Evolutionary conservation across 2,329 filamentous ascomycete species (phyloP), one percentile per base, ranked within the genome.

Genomic region (Penicillium sp.): DNA sequence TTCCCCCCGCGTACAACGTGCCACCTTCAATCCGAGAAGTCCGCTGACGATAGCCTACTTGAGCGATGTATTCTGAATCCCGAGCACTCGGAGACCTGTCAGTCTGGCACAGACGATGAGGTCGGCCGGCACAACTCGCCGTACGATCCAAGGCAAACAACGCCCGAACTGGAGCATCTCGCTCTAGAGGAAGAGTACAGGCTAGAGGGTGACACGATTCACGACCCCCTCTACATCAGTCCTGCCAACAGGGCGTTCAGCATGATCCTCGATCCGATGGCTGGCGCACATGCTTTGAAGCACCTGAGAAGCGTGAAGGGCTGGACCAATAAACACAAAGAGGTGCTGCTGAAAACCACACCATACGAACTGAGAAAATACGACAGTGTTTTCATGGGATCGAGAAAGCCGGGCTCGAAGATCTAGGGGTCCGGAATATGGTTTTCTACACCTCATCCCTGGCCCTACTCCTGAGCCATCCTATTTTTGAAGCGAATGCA

Each of bases 61-160:
- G 64, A 66, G 36, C 50, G 64, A 22, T 54, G 59, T 22, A 54
- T 55, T 14, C 59, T 67, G 14, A 57, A 58, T 29, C 62, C 63
- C 0, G 57, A 60, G 27, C 51, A 58, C 18, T 39, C 48, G 4
- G 67, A 68, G 18, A 67, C 57, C 7, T 63, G 62, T 24, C 58
- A 65, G 43, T 61, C 58, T 9, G 67, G 67, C n/a, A 61, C 65
- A 10, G 67, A 69, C 32, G 65, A 67, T 22, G 66, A 64, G 47
- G 64, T 67, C 8, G 66, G 57, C 1, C 55, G 54, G 3, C 65
- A 69, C 55, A 59, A 58, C 21, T 63, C 61, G 4, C 66, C 67
- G 11, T 69, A 66, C 43, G 66, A 68, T 29, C 66, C 65, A 4
- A 49, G 55, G 9, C 61, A 49, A 38, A 67, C 66, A 16, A 51